Base-by-base conservation (phyloP, 768 basidiomycete genomes). In the Lactarius psammicola region DNA sequence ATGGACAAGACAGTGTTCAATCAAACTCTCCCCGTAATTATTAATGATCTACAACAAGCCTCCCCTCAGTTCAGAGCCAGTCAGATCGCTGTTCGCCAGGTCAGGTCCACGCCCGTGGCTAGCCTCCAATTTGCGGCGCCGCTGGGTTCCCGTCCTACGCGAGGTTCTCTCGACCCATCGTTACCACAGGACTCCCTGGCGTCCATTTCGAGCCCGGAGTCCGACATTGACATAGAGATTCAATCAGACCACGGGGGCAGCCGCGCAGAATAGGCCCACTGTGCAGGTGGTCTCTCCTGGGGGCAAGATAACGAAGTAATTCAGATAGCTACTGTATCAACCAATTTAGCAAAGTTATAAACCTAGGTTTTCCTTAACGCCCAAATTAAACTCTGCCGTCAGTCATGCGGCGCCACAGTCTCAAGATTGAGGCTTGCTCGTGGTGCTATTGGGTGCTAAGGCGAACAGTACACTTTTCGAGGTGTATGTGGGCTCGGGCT, bases 1-100 rank as follows among this genome's bases (percentile, higher is more conserved):
- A 56, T 56, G 34, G 56, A 57, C 34, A 57, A 57, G 34, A 38
- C 56, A 17, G 5, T 57, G 13, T 38, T 28, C n/a, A 57, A 26
- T 40, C 3, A 15, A n/a, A 10, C 56, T 2, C 7, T 18, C n/a
- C 31, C 23, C n/a, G 6, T n/a, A 3, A 1, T 23, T 0, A 57
- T 38, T n/a, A 57, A 23, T 11, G 13, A 57, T 34, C 5, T 23
- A 33, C 56, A 15, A 33, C 17, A 55, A 3, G 20, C 53, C 8
- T 20, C 26, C 53, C 18, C 26, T 7, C 28, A 31, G 3, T 11
- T 18, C 4, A 31, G 0, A 31, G 11, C 11, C 4, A 23, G 11
- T 13, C 11, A 23, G 23, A 13, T 13, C 5, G 13, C 11, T 15
- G 11, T 5, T 49, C 23, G 23, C 46, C 46, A 5, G 13, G 5